phyloP scores from a whole-genome alignment of 2,329 filamentous ascomycete genomes.

The Aureobasidium lini region DNA sequence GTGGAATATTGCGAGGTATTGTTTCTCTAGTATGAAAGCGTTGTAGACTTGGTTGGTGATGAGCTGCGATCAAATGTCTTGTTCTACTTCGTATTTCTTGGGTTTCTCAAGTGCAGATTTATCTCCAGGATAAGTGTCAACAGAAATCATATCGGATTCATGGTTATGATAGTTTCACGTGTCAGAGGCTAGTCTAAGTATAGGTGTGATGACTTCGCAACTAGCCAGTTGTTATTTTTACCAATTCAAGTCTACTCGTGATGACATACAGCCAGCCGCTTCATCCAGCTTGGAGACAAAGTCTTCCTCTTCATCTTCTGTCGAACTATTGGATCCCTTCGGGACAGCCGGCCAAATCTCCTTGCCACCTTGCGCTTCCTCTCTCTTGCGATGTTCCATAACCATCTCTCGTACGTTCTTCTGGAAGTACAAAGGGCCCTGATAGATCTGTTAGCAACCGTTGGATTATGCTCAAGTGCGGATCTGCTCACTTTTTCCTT shows the following conservation, averaged over 20 bases:
- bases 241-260: not conserved
- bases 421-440: conserved; percentile 14
- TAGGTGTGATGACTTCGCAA: no score
- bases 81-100: no score
- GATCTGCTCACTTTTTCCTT: conserved; percentile 37
- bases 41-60: not conserved
- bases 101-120: not conserved
- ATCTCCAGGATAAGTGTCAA: not conserved
- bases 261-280: not conserved
- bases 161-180: no score
- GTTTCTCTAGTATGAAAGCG: not conserved
- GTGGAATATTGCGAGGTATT: not conserved
- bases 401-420: conserved; percentile 17
- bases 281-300: not conserved
- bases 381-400: conserved; percentile 22
- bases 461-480: not conserved
- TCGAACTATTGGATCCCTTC: not conserved
- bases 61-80: not conserved
- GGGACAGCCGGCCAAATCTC: conserved; percentile 22
- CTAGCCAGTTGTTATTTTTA: not conserved
- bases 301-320: not conserved
- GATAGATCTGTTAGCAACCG: not conserved
- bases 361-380: conserved; percentile 19
- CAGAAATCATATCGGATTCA: no score
- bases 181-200: no score